Evolutionary conservation across 2,329 filamentous ascomycete species (phyloP).

Genomic region (Hortaea werneckii): DNA sequence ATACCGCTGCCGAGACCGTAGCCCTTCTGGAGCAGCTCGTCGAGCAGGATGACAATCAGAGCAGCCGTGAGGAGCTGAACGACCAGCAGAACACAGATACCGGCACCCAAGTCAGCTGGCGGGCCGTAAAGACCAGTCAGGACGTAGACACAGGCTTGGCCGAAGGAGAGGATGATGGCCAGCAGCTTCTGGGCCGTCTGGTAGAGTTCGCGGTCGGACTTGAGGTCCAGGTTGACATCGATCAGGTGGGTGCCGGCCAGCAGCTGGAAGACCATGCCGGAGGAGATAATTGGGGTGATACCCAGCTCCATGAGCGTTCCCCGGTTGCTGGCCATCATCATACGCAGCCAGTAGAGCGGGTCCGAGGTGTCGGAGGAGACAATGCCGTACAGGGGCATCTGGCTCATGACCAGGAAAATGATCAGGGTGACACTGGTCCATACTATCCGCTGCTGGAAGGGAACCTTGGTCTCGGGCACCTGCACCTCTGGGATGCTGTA

Average conservation of each 20-base stretch:
- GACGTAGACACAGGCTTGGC: slow-evolving; percentile 95
- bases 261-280: slow-evolving; percentile 99
- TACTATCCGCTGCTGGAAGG: slow-evolving; percentile 76
- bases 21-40: slow-evolving; percentile 98
- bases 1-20: slow-evolving; percentile 98
- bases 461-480: slow-evolving; percentile 94
- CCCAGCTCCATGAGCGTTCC: slow-evolving; percentile 33
- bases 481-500: slow-evolving; percentile 89
- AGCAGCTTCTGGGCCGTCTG: slow-evolving; percentile 97
- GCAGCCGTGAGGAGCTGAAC: slow-evolving; percentile 96
- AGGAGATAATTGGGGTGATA: slow-evolving; percentile 96
- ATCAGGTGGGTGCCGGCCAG: slow-evolving; percentile 98
- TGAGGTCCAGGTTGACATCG: slow-evolving; percentile 99
- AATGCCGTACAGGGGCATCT: slow-evolving; percentile 96
- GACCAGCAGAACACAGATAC: slow-evolving; percentile 96
- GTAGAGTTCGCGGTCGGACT: slow-evolving; percentile 99
- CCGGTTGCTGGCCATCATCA: slow-evolving; percentile 98
- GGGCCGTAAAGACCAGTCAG: slow-evolving; percentile 96
- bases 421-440: slow-evolving; percentile 61
- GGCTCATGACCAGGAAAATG: slow-evolving; percentile 99
- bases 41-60: slow-evolving; percentile 96
- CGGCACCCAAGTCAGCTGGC: slow-evolving; percentile 90
- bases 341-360: slow-evolving; percentile 97
- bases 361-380: slow-evolving; percentile 83
- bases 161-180: slow-evolving; percentile 93